Base-by-base conservation (phyloP, 768 basidiomycete genomes). In the Chalciporus sphaerocephalus region DNA sequence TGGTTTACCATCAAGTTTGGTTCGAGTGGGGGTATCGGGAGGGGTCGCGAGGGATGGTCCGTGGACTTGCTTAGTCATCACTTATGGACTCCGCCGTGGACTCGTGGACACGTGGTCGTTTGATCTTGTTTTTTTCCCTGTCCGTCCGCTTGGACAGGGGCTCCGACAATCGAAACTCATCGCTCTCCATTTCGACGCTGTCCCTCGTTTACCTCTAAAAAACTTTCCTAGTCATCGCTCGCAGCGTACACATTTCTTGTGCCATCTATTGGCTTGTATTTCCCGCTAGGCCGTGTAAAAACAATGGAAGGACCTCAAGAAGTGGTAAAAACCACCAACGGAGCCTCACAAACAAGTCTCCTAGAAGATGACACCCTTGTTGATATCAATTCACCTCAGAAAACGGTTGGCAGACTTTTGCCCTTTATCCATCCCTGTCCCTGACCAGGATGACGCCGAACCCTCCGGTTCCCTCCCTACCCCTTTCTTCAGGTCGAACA, bases 101-200 rank as follows among this genome's bases (percentile, higher is more conserved):
- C 63, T 7, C 1, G 11, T 42, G 46, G 24, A 45, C 62, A 65
- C 63, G 62, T 64, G 62, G 40, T 46, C 50, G 42, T 59, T 61
- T 64, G 61, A 64, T 64, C 58, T 63, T 44, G 58, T 60, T 64
- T 64, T 64, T 64, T 65, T 60, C 64, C 61, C 56, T 62, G 64
- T 60, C 57, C 46, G 53, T 56, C 63, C 55, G 60, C 50, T 47
- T 63, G 58, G 62, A 65, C 62, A 64, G 62, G 62, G 62, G 62
- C 62, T 64, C 61, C 58, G 64, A 66, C 62, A 66, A 65, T 65
- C 63, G n/a, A n/a, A 50, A 65, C 62, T 43, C 58, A 61, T 55
- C 56, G 42, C 46, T 56, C 48, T 50, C 53, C 51, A 55, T 45
- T 36, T 23, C 49, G 35, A 28, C 44, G 38, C 18, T 39, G 51